These are phyloP conservation scores for Carallia pectinifolia DNA, from an alignment of 345 rosid species.

Conservation along the genomic window DNA sequence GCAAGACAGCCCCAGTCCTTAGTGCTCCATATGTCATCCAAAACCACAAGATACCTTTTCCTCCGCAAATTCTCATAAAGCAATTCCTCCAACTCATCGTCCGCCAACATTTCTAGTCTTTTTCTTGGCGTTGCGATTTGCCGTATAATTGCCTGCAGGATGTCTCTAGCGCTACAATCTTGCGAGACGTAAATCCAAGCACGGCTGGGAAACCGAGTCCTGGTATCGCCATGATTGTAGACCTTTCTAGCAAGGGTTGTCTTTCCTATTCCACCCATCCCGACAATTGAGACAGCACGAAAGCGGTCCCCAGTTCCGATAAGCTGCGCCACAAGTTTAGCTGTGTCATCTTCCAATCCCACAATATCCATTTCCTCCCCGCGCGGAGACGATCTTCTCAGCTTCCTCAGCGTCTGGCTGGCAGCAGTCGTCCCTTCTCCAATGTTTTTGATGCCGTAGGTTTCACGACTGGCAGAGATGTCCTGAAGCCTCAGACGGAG, in stretches of 20 bases:
- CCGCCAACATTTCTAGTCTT: conserved; percentile 10
- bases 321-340: conserved; percentile 17
- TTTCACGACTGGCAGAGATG: conserved; percentile 22
- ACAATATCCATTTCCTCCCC: conserved; percentile 23
- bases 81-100: conserved; percentile 17
- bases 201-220: conserved; percentile 19
- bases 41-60: conserved; percentile 21
- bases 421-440: conserved; percentile 17
- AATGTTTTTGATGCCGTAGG: conserved; percentile 18
- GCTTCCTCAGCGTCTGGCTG: conserved; percentile 15
- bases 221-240: conserved; percentile 18
- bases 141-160: conserved; percentile 21
- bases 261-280: conserved; percentile 34
- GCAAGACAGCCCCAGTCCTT: conserved; percentile 22
- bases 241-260: conserved; percentile 32
- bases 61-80: conserved; percentile 15
- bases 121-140: conserved; percentile 12
- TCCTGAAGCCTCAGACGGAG: conserved; percentile 17
- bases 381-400: conserved; percentile 27
- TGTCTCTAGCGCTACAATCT: conserved; percentile 8
- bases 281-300: conserved; percentile 28
- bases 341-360: conserved; percentile 26
- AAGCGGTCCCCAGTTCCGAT: conserved; percentile 14
- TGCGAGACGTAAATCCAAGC: conserved; percentile 33
- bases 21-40: conserved; percentile 31